Evolutionary conservation across 2,329 filamentous ascomycete species (phyloP).

Genomic region (Esteya vermicola): DNA sequence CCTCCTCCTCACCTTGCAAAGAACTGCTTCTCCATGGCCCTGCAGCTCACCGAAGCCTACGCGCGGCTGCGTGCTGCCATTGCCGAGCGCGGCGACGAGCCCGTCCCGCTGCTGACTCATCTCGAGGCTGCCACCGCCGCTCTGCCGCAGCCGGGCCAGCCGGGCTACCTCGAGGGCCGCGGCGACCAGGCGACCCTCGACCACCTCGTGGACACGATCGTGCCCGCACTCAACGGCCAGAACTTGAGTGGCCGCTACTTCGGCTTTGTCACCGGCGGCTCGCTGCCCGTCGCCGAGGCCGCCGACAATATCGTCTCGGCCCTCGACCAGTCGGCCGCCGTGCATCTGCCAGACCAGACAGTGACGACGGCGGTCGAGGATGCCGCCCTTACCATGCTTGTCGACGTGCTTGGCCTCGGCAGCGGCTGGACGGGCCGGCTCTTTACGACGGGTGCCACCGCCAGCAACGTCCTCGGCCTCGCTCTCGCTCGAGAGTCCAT

Average conservation of each 20-base stretch:
- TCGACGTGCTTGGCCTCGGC: conserved; percentile 49
- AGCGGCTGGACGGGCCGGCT: conserved; percentile 42
- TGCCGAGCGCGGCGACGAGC: conserved; percentile 22
- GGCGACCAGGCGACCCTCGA: conserved; percentile 19
- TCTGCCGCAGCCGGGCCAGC: conserved; percentile 19
- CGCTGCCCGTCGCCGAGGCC: conserved; percentile 62
- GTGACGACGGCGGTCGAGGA: conserved; percentile 67
- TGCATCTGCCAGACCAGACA: conserved; percentile 66
- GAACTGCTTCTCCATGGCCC: background rate
- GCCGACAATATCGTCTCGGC: conserved; percentile 75
- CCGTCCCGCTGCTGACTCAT: conserved; percentile 21
- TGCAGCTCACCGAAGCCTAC: conserved; percentile 12
- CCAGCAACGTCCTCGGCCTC: conserved; percentile 69
- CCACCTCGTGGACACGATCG: conserved; percentile 31
- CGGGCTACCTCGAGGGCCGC: conserved; percentile 18
- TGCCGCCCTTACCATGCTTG: conserved; percentile 53
- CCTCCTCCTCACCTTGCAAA: too few species aligned
- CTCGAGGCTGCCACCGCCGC: conserved; percentile 24
- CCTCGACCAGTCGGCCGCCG: conserved; percentile 71
- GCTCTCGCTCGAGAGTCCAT: conserved; percentile 51
- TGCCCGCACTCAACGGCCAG: conserved; percentile 51
- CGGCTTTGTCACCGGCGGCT: conserved; percentile 77
- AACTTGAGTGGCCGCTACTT: conserved; percentile 59
- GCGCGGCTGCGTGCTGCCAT: conserved; percentile 5
- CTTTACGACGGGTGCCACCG: conserved; percentile 51